A percentile compares a stretch with the other conserved stretches of the same genome.
Conservation (phyloP, 345 rosid genomes). For the Raphanus raphanistrum region DNA sequence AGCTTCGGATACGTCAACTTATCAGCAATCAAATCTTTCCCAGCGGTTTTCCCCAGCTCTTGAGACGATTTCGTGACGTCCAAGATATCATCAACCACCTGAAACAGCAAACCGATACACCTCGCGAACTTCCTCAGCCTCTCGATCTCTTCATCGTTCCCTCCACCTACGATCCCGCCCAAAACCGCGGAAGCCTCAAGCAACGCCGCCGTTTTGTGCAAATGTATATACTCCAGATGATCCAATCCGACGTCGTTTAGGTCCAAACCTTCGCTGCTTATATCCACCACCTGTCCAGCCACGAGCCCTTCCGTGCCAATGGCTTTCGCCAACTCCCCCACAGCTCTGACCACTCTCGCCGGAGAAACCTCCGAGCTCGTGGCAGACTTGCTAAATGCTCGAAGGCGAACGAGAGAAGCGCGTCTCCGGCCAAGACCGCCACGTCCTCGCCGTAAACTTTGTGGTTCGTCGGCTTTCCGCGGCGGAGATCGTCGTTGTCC, state of each 20-base stretch:
- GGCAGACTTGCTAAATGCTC: conserved; percentile 62
- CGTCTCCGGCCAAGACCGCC: conserved; percentile 88
- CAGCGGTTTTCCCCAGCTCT: conserved; percentile 92
- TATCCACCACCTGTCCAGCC: conserved; percentile 89
- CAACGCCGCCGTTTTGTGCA: conserved; percentile 85
- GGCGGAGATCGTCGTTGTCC: conserved; percentile 97
- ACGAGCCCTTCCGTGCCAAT: conserved; percentile 75
- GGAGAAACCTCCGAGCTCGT: conserved; percentile 49
- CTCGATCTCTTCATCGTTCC: conserved; percentile 67
- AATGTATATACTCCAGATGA: conserved; percentile 80
- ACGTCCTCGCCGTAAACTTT: conserved; percentile 80
- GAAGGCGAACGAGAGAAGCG: conserved; percentile 74
- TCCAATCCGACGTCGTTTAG: conserved; percentile 58
- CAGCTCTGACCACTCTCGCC: conserved; percentile 51
- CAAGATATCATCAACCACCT: conserved; percentile 94
- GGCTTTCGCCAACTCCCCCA: conserved; percentile 67
- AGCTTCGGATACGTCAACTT: conserved; percentile 79
- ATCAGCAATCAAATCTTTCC: conserved; percentile 89
- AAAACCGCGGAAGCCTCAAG: conserved; percentile 77
- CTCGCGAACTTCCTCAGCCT: conserved; percentile 71
- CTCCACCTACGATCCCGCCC: conserved; percentile 92
- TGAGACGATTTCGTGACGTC: conserved; percentile 84
- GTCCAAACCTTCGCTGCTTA: conserved; percentile 58
- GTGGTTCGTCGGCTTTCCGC: conserved; percentile 93
- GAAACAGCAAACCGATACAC: conserved; percentile 78